Conservation (phyloP, 1,139 yeast species). For the Debaryomyces robertsiae region DNA sequence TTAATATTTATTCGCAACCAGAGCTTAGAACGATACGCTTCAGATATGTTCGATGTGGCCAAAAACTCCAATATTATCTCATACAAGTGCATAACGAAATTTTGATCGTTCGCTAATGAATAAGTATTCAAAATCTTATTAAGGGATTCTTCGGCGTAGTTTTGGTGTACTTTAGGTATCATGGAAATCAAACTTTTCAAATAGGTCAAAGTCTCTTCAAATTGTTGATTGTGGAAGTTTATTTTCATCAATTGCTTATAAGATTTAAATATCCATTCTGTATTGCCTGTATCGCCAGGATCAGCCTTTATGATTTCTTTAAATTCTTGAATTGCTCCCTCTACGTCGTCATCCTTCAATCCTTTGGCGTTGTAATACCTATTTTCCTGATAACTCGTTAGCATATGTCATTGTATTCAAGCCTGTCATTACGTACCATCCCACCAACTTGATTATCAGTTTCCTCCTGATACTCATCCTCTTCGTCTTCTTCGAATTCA, state of each 20-base stretch:
- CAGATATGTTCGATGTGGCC: conserved; percentile 15
- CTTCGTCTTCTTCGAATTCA: conserved; percentile 65
- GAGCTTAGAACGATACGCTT: conserved; percentile 50
- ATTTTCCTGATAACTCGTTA: conserved; percentile 45
- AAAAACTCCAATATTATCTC: conserved; percentile 32
- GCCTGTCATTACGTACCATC: conserved; percentile 17
- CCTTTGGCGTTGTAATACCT: conserved; percentile 65
- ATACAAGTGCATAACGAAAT: conserved; percentile 30
- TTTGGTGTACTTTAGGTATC: conserved; percentile 35
- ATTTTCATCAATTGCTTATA: conserved; percentile 68
- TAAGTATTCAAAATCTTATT: conserved; percentile 56
- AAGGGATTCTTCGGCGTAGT: conserved; percentile 65
- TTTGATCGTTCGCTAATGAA: conserved; percentile 30
- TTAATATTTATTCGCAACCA: conserved; percentile 59
- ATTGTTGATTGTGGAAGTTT: conserved; percentile 35
- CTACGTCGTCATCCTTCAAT: conserved; percentile 59
- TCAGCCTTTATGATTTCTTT: conserved; percentile 30
- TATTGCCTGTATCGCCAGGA: conserved; percentile 20
- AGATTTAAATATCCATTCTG: conserved; percentile 58
- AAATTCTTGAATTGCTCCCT: conserved; percentile 49
- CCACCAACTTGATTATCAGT: conserved; percentile 28
- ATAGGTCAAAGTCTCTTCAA: conserved; percentile 36
- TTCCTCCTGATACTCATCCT: conserved; percentile 33
- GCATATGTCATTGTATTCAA: conserved; percentile 11
- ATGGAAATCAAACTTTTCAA: conserved; percentile 26